Evolutionary conservation across 192 early-diverging fungal species (phyloP).

Genomic region (Coemansia guatemalensis): DNA sequence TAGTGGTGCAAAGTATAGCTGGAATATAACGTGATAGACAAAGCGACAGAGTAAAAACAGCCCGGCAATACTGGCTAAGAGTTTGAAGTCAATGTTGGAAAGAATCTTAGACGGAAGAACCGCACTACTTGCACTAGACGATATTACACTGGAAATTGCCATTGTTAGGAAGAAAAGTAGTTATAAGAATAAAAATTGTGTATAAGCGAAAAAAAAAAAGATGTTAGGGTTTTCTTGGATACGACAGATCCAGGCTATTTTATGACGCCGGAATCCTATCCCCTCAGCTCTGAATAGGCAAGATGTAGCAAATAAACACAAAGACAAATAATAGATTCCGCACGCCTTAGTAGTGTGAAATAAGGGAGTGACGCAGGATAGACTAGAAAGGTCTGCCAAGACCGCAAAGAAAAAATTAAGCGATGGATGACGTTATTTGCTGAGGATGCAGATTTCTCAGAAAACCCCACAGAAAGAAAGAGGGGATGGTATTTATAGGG

Average conservation of each 20-base stretch:
- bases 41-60: conserved; percentile 5
- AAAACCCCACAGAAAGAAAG: background rate
- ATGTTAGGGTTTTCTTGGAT: background rate
- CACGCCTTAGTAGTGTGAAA: background rate
- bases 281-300: no score
- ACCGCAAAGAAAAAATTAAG: background rate
- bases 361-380: background rate
- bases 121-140: background rate
- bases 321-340: background rate
- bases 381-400: background rate
- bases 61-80: conserved; percentile 5
- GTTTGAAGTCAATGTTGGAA: background rate
- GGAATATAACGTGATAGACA: conserved; percentile 15
- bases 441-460: background rate
- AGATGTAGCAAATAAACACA: background rate
- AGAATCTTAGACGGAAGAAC: background rate
- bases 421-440: background rate
- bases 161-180: background rate
- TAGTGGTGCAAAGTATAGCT: conserved; percentile 28
- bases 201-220: background rate
- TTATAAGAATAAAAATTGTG: background rate
- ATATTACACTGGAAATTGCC: background rate
- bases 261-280: no score
- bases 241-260: no score
- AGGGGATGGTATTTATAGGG: background rate